These are phyloP conservation scores for Candida broadrunensis DNA, from an alignment of 805 yeast species.

Conservation along the genomic window DNA sequence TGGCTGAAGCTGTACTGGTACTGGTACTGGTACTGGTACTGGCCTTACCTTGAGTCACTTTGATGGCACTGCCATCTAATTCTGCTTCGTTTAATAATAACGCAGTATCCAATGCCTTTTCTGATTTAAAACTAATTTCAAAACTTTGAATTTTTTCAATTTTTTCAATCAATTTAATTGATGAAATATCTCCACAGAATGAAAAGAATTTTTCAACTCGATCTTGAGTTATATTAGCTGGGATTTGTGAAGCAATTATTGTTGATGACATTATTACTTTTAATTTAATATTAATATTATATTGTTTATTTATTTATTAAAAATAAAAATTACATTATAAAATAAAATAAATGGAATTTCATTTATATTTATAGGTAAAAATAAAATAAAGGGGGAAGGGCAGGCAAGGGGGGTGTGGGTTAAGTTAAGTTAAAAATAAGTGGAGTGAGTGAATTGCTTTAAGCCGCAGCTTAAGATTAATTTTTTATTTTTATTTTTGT, in stretches of 20 bases:
- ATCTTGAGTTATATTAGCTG: conserved; percentile 44
- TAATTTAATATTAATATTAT: no score
- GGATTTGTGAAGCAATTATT: conserved; percentile 56
- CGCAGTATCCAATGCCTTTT: conserved; percentile 69
- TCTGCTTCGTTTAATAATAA: conserved; percentile 70
- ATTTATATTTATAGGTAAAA: no score
- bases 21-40: conserved; percentile 3
- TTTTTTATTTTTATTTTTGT: no score
- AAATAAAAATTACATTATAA: no score
- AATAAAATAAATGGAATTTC: no score
- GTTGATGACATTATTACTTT: conserved; percentile 14
- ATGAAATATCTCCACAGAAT: conserved; percentile 60
- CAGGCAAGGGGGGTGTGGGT: no score
- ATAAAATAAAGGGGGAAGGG: no score
- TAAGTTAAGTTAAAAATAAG: no score
- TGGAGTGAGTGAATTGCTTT: no score
- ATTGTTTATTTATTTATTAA: no score
- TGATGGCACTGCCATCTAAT: conserved; percentile 55
- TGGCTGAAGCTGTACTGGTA: conserved; percentile 11
- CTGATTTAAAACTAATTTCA: conserved; percentile 51
- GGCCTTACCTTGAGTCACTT: conserved; percentile 34
- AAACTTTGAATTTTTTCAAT: conserved; percentile 32
- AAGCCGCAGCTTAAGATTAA: no score
- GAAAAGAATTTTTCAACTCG: conserved; percentile 66
- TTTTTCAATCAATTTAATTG: conserved; percentile 28